These are phyloP conservation scores for Fusarium haematococcum DNA, from an alignment of 2,329 filamentous ascomycete species.

Conservation along the genomic window DNA sequence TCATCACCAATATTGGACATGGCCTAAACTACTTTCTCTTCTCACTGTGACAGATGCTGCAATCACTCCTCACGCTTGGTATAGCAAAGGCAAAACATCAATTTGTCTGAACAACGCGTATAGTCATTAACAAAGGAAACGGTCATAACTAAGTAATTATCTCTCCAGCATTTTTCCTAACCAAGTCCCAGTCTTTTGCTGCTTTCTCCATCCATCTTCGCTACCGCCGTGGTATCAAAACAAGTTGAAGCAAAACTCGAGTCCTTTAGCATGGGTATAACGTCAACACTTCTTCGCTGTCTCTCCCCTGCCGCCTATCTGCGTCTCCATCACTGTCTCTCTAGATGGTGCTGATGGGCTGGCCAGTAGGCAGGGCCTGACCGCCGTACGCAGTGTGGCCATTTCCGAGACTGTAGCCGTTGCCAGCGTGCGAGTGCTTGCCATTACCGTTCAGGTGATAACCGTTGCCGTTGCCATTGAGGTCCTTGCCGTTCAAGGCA, in stretches of 20 bases:
- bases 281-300: slow-evolving; percentile 22
- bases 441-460: slow-evolving; percentile 27
- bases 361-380: slow-evolving; percentile 17
- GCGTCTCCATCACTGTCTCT: slow-evolving; percentile 3
- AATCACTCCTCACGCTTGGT: neutral
- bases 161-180: slow-evolving; percentile 15
- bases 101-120: slow-evolving; percentile 34
- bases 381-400: slow-evolving; percentile 9
- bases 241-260: slow-evolving; percentile 28
- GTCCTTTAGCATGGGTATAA: slow-evolving; percentile 42
- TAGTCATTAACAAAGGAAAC: slow-evolving; percentile 38
- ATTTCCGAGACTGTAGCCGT: slow-evolving; percentile 19
- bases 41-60: neutral
- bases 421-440: slow-evolving; percentile 29
- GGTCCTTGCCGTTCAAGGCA: slow-evolving; percentile 30
- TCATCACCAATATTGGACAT: neutral
- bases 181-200: slow-evolving; percentile 20
- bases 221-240: slow-evolving; percentile 39
- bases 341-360: slow-evolving; percentile 35
- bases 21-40: too few species aligned
- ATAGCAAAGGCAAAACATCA: slow-evolving; percentile 12
- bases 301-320: slow-evolving; percentile 2
- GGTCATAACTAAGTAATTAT: slow-evolving; percentile 25
- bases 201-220: slow-evolving; percentile 30
- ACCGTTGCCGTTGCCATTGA: slow-evolving; percentile 12